Evolutionary conservation across 1,284 basidiomycete species (phyloP).

Genomic region (Ceratobasidium sp.): DNA sequence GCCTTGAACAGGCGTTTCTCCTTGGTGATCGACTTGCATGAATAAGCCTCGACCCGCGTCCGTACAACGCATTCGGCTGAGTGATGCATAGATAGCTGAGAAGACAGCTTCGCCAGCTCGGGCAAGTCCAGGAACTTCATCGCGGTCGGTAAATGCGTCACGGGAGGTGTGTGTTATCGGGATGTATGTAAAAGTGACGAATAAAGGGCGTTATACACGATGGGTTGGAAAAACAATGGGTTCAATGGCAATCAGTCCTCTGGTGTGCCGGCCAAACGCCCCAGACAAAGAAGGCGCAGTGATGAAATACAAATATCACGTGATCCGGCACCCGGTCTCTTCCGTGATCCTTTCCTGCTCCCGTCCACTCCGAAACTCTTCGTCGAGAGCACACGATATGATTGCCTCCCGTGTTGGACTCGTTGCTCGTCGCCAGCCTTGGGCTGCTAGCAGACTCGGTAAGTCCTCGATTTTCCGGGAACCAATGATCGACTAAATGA

Average conservation of each 20-base stretch:
- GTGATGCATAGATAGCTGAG: slow-evolving; percentile 58
- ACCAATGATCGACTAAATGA: too few species aligned
- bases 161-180: background rate
- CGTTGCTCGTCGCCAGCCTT: slow-evolving; percentile 13
- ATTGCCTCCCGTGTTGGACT: slow-evolving; percentile 32
- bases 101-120: slow-evolving; percentile 49
- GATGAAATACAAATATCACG: slow-evolving; percentile 18
- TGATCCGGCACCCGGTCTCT: slow-evolving; percentile 27
- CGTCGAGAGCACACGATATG: slow-evolving; percentile 3
- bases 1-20: slow-evolving; percentile 96
- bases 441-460: slow-evolving; percentile 4
- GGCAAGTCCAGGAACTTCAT: slow-evolving; percentile 49
- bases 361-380: slow-evolving; percentile 7
- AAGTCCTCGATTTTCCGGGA: background rate
- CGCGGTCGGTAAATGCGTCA: background rate
- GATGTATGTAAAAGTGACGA: background rate
- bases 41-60: slow-evolving; percentile 95
- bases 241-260: background rate
- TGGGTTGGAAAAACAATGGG: background rate
- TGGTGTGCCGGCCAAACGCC: slow-evolving; percentile 26
- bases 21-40: slow-evolving; percentile 94
- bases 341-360: slow-evolving; percentile 7
- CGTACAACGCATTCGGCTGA: slow-evolving; percentile 89
- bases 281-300: slow-evolving; percentile 9
- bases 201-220: background rate